phyloP scores from a whole-genome alignment of 176 grass and related monocot genomes.

The Carex pumila region DNA sequence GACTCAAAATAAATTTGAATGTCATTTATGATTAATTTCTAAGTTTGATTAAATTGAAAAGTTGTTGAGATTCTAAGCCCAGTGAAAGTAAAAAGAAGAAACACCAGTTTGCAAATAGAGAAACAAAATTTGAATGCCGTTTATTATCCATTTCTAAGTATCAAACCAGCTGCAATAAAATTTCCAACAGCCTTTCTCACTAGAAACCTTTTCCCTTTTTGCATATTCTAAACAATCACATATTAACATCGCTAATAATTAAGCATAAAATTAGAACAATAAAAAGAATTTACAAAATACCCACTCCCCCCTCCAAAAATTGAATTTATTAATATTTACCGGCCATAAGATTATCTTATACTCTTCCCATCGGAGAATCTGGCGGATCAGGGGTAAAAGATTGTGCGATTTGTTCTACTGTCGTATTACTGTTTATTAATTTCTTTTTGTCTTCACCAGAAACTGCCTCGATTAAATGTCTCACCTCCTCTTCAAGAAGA shows the following conservation, averaged over 20 bases:
- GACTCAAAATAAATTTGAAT: background rate
- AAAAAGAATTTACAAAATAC: conserved; percentile 14
- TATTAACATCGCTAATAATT: conserved; percentile 19
- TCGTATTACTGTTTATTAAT: conserved; percentile 31
- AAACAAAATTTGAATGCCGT: conserved; percentile 13
- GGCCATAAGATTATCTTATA: conserved; percentile 25
- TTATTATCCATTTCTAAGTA: conserved; percentile 22
- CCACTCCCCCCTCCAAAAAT: background rate
- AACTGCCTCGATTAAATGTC: conserved; percentile 71
- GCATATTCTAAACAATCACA: conserved; percentile 17
- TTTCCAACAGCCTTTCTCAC: conserved; percentile 4
- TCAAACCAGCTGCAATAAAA: background rate
- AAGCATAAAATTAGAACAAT: conserved; percentile 17
- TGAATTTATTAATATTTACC: conserved; percentile 20
- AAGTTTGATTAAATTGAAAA: background rate
- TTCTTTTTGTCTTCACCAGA: conserved; percentile 72
- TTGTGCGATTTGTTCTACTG: conserved; percentile 39
- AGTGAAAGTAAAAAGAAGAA: background rate
- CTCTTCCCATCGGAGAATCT: conserved; percentile 88
- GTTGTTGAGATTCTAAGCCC: background rate
- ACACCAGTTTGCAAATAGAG: background rate
- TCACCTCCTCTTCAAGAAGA: conserved; percentile 88
- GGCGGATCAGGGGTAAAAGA: conserved; percentile 51
- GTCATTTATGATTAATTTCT: background rate
- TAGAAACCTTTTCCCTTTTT: background rate